Evolutionary conservation across 495 filamentous ascomycete genomes (phyloP), one percentile per base, ranked within the genome.

Genomic region (Chaetomium tenue): DNA sequence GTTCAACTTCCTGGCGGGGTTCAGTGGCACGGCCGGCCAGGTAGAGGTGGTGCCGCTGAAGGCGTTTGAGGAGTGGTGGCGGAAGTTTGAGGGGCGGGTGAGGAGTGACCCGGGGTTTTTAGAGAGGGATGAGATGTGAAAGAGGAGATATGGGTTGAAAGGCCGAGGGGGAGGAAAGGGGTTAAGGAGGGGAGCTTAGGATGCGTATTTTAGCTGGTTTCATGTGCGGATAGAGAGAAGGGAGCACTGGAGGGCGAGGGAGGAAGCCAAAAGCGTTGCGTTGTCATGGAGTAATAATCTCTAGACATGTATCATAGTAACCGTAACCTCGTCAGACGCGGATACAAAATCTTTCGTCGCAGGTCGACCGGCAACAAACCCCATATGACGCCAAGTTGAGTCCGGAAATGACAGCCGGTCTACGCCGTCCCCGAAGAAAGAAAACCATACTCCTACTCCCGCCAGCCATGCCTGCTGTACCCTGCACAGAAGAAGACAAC

Each of bases 21-120:
- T 96, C 81, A 89, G 88, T 51, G 82, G 81, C 53, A 77, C 74
- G 70, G 75, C 75, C 0, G 78, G 78, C 18, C 68, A 85, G 13
- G 83, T 88, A 56, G 93, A 97, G 72, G 87, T 95, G 15, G 89
- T 99, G 25, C 91, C 95, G 40, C 72, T 99, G 60, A 91, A 88
- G 78, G 89, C 88, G 15, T 98, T 99, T 75, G 87, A 90, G 73
- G 92, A 97, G 60, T 99, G 95, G 94, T 99, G 94, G 94, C 81
- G 77, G 57, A 97, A 96, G 77, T 99, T 99, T 80, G 94, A 99
- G 85, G 85, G 84, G 46, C 88, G 86, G 76, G 82, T 98, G 33
- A 88, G 92, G 72, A 78, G 83, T 61, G 94, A 99, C 79, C 95
- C 95, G 3, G 79, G 84, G 9, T 98, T 98, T 76, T 79, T 99